Percentiles rank a stretch among this genome's conserved stretches.
phyloP scores from a whole-genome alignment of 352 stramenopile species.

The Phytophthora quininea region DNA sequence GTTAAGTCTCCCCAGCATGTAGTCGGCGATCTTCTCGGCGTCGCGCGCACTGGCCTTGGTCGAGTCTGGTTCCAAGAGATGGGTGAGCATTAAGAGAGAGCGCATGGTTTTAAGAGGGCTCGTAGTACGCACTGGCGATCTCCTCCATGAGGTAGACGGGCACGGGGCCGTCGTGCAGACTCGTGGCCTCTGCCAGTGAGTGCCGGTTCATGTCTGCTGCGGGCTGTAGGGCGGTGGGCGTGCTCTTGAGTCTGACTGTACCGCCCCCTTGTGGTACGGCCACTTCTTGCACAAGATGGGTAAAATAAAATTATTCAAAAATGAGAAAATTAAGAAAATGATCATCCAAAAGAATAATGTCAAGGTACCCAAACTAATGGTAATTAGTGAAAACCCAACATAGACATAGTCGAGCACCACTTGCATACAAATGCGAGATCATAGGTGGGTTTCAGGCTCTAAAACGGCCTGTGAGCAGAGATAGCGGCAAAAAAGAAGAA shows the following conservation, averaged over 20 bases:
- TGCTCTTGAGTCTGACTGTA: slow-evolving; percentile 5
- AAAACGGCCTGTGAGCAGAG: neutral
- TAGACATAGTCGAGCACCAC: too few relatives aligned
- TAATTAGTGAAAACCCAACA: too few relatives aligned
- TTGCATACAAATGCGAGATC: too few relatives aligned
- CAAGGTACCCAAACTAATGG: too few relatives aligned
- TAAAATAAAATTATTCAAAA: too few relatives aligned
- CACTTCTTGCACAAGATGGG: neutral
- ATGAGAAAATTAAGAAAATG: too few relatives aligned
- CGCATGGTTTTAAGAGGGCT: neutral
- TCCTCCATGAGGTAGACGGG: slow-evolving; percentile 88
- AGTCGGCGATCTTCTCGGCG: slow-evolving; percentile 83
- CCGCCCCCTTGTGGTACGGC: slow-evolving; percentile 2
- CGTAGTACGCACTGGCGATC: slow-evolving; percentile 66
- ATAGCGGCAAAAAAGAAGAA: neutral
- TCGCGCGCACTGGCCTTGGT: slow-evolving; percentile 70
- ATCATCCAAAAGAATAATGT: too few relatives aligned
- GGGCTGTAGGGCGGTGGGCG: neutral
- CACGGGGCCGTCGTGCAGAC: slow-evolving; percentile 81
- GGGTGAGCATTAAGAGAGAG: neutral
- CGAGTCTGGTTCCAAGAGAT: slow-evolving; percentile 46
- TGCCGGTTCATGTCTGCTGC: slow-evolving; percentile 75
- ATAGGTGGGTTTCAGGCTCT: neutral
- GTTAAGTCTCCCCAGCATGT: slow-evolving; percentile 68
- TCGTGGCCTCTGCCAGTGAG: slow-evolving; percentile 80